Percentiles rank a stretch among this genome's conserved stretches.
Conservation (phyloP, 495 filamentous ascomycete species). For the Tuber magnatum region DNA sequence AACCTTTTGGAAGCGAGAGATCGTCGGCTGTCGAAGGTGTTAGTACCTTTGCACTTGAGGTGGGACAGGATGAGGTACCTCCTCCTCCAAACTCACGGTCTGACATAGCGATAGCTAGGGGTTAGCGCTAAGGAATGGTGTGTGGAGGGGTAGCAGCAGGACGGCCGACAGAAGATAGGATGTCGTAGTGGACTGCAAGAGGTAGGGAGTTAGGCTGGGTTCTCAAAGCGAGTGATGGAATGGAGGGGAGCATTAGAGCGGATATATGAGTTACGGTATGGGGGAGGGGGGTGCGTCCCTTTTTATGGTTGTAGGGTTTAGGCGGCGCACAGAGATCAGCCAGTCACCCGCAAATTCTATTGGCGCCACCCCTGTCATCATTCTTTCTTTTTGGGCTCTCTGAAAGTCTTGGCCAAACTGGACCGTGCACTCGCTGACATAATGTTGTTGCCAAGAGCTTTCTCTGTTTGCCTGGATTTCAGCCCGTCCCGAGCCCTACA, state of each 20-base stretch:
- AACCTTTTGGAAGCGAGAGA: slow-evolving; percentile 88
- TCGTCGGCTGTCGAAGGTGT: slow-evolving; percentile 60
- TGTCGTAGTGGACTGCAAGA: neutral
- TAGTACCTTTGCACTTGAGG: slow-evolving; percentile 9
- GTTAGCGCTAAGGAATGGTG: slow-evolving; percentile 18
- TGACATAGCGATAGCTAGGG: slow-evolving; percentile 57
- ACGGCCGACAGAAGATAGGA: slow-evolving; percentile 11
- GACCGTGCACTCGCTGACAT: neutral
- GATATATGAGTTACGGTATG: neutral
- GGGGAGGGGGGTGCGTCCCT: neutral
- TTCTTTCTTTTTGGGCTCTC: neutral
- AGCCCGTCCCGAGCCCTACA: neutral
- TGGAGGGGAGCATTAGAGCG: neutral
- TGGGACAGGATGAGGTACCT: slow-evolving; percentile 7
- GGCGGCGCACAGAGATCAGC: neutral
- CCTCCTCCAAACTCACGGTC: slow-evolving; percentile 74
- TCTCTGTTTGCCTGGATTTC: neutral
- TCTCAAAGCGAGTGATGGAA: slow-evolving; percentile 1
- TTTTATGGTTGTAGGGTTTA: neutral
- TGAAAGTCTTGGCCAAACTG: neutral
- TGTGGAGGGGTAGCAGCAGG: slow-evolving; percentile 5
- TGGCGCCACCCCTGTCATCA: neutral
- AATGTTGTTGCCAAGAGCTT: neutral
- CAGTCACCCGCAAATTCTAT: neutral
- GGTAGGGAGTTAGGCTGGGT: neutral